Evolutionary conservation across 768 basidiomycete genomes (phyloP).

Genomic region (Kwoniella heveanensis): DNA sequence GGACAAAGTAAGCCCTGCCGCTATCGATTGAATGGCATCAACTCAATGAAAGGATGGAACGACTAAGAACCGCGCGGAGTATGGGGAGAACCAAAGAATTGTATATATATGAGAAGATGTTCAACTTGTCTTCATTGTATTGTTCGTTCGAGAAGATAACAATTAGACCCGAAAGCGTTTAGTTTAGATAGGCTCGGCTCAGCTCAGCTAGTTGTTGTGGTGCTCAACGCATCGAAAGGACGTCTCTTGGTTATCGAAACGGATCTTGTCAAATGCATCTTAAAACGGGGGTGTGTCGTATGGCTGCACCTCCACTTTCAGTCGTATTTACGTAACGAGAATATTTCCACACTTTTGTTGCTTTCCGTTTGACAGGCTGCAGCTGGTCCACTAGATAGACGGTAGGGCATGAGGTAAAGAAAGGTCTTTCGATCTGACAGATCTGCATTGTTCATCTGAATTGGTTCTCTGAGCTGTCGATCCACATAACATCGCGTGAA

Average conservation of each 20-base stretch:
- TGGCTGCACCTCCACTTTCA: constrained; percentile 6
- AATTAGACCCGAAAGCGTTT: too few relatives aligned
- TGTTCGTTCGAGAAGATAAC: background rate
- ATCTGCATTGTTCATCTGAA: too few relatives aligned
- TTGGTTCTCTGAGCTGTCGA: too few relatives aligned
- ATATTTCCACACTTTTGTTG: constrained; percentile 16
- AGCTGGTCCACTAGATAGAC: too few relatives aligned
- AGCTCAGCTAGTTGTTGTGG: background rate
- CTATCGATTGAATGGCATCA: too few relatives aligned
- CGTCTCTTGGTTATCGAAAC: background rate
- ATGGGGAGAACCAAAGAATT: background rate
- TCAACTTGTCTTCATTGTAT: background rate
- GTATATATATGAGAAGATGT: background rate
- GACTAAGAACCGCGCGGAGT: too few relatives aligned
- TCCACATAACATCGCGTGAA: too few relatives aligned
- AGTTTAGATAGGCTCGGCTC: background rate
- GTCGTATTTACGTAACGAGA: constrained; percentile 13
- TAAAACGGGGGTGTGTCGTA: too few relatives aligned
- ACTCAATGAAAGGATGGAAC: too few relatives aligned
- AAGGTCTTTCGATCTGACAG: too few relatives aligned
- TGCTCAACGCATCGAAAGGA: background rate
- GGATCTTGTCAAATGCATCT: constrained; percentile 3
- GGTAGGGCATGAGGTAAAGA: too few relatives aligned
- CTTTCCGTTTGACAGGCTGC: background rate
- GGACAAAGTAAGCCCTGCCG: constrained; percentile 1